Base-by-base conservation (phyloP, 2,329 filamentous ascomycete genomes). In the Aspergillus tubingensis region DNA sequence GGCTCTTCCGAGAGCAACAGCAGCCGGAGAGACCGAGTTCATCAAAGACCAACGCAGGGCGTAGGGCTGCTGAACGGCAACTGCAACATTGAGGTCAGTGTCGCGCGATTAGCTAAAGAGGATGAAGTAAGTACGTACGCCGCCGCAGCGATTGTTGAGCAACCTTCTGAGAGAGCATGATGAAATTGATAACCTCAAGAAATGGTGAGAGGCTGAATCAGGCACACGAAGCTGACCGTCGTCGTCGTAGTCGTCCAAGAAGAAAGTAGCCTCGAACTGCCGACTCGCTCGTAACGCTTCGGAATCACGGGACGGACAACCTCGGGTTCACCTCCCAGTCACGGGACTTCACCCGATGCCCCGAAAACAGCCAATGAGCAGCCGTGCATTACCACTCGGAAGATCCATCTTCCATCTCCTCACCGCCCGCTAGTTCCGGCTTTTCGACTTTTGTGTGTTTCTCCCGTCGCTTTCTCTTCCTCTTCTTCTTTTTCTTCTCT, bases 101-200 rank as follows among this genome's bases (percentile, higher is more conserved):
- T 55, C 55, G 60, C 59, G 64, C 58, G 67, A 67, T 66, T 60
- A 54, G 59, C 44, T 32, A 27, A 6, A 27, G 39, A 15, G 25
- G n/a, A 13, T 55, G 49, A 36, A 47, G 49, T 30, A 27, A 43
- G 39, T 21, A 76, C 79, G 65, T 81, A 82, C 80, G 72, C 72
- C 80, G 79, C 73, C 79, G 76, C 70, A 80, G 71, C 62, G 79
- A 79, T 67, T 78, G 77, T 68, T 82, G 79, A 58, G 76, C 74
- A 71, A 80, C 70, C 72, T 80, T 79, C 67, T 81, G 79, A 57
- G 78, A 78, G 67, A 81, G 72, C 80, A 82, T 81, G 49, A 59
- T 78, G 72, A 58, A 44, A 43, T 38, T 60, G 27, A 47, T 60
- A 51, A 59, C 54, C 47, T 25, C 38, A 50, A 44, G 49, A 57